phyloP scores from a whole-genome alignment of 495 filamentous ascomycete species.

The Neurospora sp. region DNA sequence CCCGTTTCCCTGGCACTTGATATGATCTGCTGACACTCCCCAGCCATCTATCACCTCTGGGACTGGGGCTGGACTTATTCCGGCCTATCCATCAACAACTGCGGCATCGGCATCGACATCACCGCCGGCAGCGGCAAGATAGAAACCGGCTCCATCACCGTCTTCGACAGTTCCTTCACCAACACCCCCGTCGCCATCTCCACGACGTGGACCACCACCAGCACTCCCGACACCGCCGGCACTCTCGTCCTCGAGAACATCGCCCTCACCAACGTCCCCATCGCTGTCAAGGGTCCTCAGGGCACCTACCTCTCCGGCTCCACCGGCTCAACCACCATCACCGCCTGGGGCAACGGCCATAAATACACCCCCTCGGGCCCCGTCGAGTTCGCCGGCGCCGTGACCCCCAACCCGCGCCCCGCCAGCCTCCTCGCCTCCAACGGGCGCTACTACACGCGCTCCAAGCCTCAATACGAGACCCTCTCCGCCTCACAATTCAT shows the following conservation, averaged over 20 bases:
- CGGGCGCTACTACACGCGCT: conserved; percentile 40
- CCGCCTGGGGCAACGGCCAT: conserved; percentile 37
- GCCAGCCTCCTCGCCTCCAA: conserved; percentile 24
- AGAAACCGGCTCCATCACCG: conserved; percentile 58
- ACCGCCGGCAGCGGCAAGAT: conserved; percentile 40
- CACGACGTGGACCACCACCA: conserved; percentile 48
- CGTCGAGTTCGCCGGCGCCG: conserved; percentile 19
- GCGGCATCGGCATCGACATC: conserved; percentile 54
- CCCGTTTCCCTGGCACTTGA: conserved; percentile 35
- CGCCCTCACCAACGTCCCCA: conserved; percentile 46
- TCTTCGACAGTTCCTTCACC: conserved; percentile 66
- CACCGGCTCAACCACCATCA: conserved; percentile 43
- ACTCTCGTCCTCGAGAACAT: conserved; percentile 59
- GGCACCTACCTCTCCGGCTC: conserved; percentile 47
- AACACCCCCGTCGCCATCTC: conserved; percentile 59
- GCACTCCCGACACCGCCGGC: conserved; percentile 39
- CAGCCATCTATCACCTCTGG: conserved; percentile 44
- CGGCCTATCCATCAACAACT: conserved; percentile 53
- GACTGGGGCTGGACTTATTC: conserved; percentile 48
- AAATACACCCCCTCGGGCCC: conserved; percentile 35
- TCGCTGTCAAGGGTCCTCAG: conserved; percentile 48
- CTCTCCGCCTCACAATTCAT: conserved; percentile 43
- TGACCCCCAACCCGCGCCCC: conserved; percentile 32
- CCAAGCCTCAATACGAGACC: conserved; percentile 51
- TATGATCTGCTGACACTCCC: conserved; percentile 29